Evolutionary conservation across 2,329 filamentous ascomycete species (phyloP), one percentile per base, ranked within the genome.

Genomic region (Cyphellophora europaea): DNA sequence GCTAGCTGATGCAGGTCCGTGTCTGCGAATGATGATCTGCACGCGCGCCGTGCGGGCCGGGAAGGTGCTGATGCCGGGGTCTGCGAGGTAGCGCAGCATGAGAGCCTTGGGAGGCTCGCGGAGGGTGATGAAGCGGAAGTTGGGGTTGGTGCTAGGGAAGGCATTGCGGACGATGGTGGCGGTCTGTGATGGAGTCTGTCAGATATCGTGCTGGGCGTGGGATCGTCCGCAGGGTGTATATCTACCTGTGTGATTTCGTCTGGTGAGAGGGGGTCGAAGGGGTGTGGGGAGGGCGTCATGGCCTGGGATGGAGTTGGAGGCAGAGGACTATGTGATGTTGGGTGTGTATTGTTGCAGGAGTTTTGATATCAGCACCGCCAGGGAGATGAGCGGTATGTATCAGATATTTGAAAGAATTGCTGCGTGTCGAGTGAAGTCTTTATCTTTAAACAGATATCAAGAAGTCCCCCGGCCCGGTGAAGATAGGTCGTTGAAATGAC

Each of bases 121-220:
- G 6, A 74, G 57, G 0, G 66, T 68, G 40, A 72, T 65, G 36
- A 67, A 62, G 3, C 68, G 61, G 44, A 73, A 74, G 36, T 62
- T 58, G 5, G 54, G 44, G 2, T 44, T 53, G 1, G 53, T 39
- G 3, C 48, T 52, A 2, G 53, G 49, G 4, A 65, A 55, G 2
- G 54, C 40, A 25, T 56, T 49, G 2, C 58, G 56, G 1, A 63
- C 60, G 31, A 53, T 41, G 32, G 57, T 45, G 16, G 52, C 51
- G 36, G 42, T 43, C 46, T 49, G 19, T 35, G n/a, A 11, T 12
- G 29, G 23, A 38, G 30, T 40, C 21, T 11, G 19, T 28, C 30
- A 33, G 19, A n/a, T 6, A 10, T 11, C 13, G 5, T 18, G 17
- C 14, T 14, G 16, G 11, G 14, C 8, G 17, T 3, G 5, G 12